Evolutionary conservation across 2,329 filamentous ascomycete species (phyloP), one percentile per base, ranked within the genome.

Genomic region (Chrysoporthe cubensis): DNA sequence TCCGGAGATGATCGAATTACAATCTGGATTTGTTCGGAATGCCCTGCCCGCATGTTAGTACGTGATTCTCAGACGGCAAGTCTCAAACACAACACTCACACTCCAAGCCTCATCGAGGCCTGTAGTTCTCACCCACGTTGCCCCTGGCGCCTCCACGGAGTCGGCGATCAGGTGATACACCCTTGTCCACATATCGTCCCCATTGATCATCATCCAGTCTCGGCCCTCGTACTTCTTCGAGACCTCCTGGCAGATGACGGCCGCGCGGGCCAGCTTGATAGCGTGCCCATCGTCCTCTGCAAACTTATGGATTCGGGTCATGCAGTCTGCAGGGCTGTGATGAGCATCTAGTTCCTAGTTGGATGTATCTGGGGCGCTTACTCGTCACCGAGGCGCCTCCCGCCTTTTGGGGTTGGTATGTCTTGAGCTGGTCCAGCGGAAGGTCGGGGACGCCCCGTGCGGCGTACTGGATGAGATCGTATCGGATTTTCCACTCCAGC

Each of bases 401-500:
- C 42, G 71, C 64, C 3, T 74, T 72, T 60, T 80, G 85, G 0
- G 89, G 85, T 1, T 79, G 77, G 74, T 96, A 95, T 0, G 78
- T 75, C 0, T 77, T 78, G 64, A 97, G 85, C 60, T 88, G 84
- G 3, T 88, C 82, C 0, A 87, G 67, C 0, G 84, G 79, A 0
- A 94, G 83, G 0, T 84, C 78, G 0, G 93, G 90, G 1, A 84
- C 85, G 3, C 85, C 85, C 11, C 91, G 84, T 1, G 90, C 91
- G 0, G 90, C 86, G 76, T 96, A 97, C 78, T 93, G 83, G 6
- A 89, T 75, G 6, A 97, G 80, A 75, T 96, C 92, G 72, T 89
- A 79, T 54, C 93, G 87, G 62, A 90, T 91, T 78, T 96, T 97
- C 87, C 89, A 94, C 78, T 96, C 91, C 8, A 97, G 82, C 0